phyloP scores from a whole-genome alignment of 2,329 filamentous ascomycete species.

The Colletotrichum sp. region DNA sequence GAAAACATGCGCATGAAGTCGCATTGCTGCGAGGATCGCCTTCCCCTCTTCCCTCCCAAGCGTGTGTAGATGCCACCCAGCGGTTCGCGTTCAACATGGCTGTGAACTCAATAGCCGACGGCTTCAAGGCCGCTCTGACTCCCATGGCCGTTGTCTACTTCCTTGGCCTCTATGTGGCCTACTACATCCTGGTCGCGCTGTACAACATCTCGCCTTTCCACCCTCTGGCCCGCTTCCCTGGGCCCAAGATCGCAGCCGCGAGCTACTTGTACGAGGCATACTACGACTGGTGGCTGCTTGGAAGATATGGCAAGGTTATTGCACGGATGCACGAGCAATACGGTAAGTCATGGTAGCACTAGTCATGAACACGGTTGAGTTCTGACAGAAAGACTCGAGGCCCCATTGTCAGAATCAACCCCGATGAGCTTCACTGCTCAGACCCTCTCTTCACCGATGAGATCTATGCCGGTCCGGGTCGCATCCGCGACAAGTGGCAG shows the following conservation, averaged over 20 bases:
- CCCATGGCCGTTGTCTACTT: conserved; percentile 2
- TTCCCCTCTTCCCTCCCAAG: not conserved
- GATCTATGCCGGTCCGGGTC: conserved; percentile 32
- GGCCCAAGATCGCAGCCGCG: conserved; percentile 14
- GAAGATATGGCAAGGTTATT: conserved; percentile 16
- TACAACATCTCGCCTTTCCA: conserved; percentile 16
- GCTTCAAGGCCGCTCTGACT: not conserved
- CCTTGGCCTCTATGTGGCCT: not conserved
- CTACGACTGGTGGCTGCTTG: conserved; percentile 11
- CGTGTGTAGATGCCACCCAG: not conserved
- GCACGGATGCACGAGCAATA: conserved; percentile 15
- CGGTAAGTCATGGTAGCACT: not conserved
- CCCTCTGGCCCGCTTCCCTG: conserved; percentile 12
- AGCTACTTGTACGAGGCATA: conserved; percentile 15
- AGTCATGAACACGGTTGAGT: not conserved
- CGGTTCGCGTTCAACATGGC: not conserved
- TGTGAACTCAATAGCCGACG: not conserved
- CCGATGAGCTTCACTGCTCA: conserved; percentile 41
- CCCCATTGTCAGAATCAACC: conserved; percentile 43
- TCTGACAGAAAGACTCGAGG: conserved; percentile 24
- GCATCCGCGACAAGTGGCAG: conserved; percentile 23
- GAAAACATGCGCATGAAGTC: not conserved
- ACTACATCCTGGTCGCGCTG: conserved; percentile 1
- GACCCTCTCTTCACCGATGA: conserved; percentile 41
- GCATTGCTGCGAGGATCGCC: not conserved